Conservation (phyloP, 768 basidiomycete genomes). For the Dentipellis fragilis region DNA sequence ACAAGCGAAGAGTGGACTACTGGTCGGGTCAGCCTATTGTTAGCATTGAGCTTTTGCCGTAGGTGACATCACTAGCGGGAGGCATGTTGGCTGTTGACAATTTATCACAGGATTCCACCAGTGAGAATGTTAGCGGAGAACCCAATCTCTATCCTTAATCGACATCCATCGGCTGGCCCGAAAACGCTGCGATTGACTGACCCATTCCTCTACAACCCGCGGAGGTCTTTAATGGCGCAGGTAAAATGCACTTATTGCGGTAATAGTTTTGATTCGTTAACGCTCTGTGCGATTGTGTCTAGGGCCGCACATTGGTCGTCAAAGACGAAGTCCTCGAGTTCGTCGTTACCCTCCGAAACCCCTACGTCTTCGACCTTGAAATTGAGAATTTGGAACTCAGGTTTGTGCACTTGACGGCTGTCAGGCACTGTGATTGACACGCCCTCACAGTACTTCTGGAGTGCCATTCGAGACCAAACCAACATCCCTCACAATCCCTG, state of each 20-base stretch:
- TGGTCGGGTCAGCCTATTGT: slow-evolving; percentile 81
- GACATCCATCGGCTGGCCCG: slow-evolving; percentile 25
- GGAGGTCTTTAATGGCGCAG: slow-evolving; percentile 48
- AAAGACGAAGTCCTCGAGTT: slow-evolving; percentile 81
- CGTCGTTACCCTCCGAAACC: slow-evolving; percentile 78
- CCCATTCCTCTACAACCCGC: slow-evolving; percentile 89
- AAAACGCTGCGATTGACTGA: slow-evolving; percentile 45
- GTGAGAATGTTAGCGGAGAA: slow-evolving; percentile 70
- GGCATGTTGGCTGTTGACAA: background rate
- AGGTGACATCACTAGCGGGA: slow-evolving; percentile 19
- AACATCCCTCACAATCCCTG: slow-evolving; percentile 56
- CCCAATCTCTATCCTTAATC: slow-evolving; percentile 42
- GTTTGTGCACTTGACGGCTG: slow-evolving; percentile 27
- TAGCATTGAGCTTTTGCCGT: slow-evolving; percentile 75
- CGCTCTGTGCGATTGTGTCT: background rate
- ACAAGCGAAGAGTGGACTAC: slow-evolving; percentile 61
- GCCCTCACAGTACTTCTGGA: slow-evolving; percentile 61
- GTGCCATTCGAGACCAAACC: slow-evolving; percentile 60
- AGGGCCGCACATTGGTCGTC: slow-evolving; percentile 60
- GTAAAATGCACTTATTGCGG: slow-evolving; percentile 25
- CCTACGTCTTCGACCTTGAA: slow-evolving; percentile 87
- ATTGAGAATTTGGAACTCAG: slow-evolving; percentile 73
- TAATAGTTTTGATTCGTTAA: background rate
- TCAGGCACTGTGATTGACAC: background rate
- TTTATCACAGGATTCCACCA: slow-evolving; percentile 45